phyloP scores from a whole-genome alignment of 345 rosid genomes.

The Dipteronia dyeriana region DNA sequence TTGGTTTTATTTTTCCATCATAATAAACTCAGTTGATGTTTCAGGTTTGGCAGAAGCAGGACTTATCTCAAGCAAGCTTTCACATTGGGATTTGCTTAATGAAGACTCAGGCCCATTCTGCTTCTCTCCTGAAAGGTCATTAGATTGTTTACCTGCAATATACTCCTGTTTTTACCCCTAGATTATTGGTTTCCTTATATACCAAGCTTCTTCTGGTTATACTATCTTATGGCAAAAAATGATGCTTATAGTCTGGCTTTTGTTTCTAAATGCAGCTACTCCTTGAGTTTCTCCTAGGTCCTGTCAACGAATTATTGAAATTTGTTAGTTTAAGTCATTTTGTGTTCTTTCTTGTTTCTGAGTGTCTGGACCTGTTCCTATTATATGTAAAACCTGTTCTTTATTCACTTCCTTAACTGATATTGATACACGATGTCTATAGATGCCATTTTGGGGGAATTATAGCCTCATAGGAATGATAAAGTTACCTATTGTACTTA shows the following conservation, averaged over 20 bases:
- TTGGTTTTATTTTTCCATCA: slow-evolving; percentile 4
- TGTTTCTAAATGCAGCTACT: no score
- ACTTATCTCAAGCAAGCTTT: slow-evolving; percentile 89
- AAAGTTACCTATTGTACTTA: background rate
- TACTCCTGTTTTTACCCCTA: background rate
- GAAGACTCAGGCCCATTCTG: slow-evolving; percentile 43
- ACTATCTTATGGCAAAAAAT: background rate
- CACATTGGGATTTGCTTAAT: slow-evolving; percentile 56
- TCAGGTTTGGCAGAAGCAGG: slow-evolving; percentile 99
- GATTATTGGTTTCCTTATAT: background rate
- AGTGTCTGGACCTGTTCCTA: background rate
- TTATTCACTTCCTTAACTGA: background rate
- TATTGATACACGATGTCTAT: background rate
- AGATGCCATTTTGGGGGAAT: background rate
- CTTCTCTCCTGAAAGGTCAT: slow-evolving; percentile 84
- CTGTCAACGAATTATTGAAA: background rate
- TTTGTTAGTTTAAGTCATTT: background rate
- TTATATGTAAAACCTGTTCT: background rate
- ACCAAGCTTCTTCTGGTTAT: background rate
- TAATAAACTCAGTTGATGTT: slow-evolving; percentile 32
- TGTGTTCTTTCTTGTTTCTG: background rate
- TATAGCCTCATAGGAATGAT: slow-evolving; percentile 3
- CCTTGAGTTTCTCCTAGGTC: no score
- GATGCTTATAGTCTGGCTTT: no score
- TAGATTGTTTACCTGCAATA: slow-evolving; percentile 9